These are phyloP conservation scores for Silene coronaria DNA, from an alignment of 179 eudicot genomes.

Conservation along the genomic window DNA sequence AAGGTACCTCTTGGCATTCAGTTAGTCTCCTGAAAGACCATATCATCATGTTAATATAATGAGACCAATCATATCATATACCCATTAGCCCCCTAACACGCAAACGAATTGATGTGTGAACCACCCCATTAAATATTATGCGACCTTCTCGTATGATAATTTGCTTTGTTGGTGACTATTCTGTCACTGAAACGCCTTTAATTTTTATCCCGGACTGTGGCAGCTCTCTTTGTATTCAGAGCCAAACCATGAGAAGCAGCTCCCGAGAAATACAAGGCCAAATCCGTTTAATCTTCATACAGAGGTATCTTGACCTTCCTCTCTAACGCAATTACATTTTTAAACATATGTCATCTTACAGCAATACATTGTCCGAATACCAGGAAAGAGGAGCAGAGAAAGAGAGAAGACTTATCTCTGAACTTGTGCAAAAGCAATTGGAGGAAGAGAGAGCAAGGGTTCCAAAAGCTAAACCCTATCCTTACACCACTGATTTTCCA, in stretches of 20 bases:
- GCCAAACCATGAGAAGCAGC: slow-evolving; percentile 39
- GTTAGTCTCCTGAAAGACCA: too few relatives aligned
- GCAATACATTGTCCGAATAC: background rate
- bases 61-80: too few relatives aligned
- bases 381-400: slow-evolving; percentile 94
- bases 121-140: too few relatives aligned
- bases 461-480: slow-evolving; percentile 88
- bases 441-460: slow-evolving; percentile 81
- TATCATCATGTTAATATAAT: too few relatives aligned
- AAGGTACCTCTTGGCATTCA: slow-evolving; percentile 40
- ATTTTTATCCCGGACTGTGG: slow-evolving; percentile 4
- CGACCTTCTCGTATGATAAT: too few relatives aligned
- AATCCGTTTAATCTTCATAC: slow-evolving; percentile 83
- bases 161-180: background rate
- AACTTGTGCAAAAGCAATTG: slow-evolving; percentile 55
- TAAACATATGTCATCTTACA: background rate
- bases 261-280: slow-evolving; percentile 71
- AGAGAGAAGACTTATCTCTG: slow-evolving; percentile 55
- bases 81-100: too few relatives aligned
- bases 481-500: slow-evolving; percentile 90
- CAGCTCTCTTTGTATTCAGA: slow-evolving; percentile 82
- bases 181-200: background rate
- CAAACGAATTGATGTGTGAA: too few relatives aligned
- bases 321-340: background rate
- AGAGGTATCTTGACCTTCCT: slow-evolving; percentile 45